These are phyloP conservation scores for Neonectria neomacrospora DNA, from an alignment of 2,329 filamentous ascomycete species.

Conservation along the genomic window DNA sequence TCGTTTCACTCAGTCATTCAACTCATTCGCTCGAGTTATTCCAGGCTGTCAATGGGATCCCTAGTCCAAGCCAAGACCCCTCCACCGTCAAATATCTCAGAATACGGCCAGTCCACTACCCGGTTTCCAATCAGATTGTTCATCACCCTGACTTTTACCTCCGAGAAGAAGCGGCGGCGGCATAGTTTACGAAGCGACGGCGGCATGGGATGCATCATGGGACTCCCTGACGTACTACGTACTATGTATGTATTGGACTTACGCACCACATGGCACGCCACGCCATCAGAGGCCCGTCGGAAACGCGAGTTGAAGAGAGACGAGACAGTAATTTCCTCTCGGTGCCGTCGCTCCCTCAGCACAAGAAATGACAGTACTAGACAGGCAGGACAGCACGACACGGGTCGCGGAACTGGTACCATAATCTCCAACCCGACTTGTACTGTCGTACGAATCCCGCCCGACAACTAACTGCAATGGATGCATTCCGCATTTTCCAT, in stretches of 20 bases:
- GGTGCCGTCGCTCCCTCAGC: slow-evolving; percentile 8
- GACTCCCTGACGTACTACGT: slow-evolving; percentile 28
- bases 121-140: slow-evolving; percentile 26
- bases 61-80: slow-evolving; percentile 9
- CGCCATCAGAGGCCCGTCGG: slow-evolving; percentile 27
- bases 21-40: neutral
- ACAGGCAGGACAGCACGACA: slow-evolving; percentile 2
- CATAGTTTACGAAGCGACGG: slow-evolving; percentile 42
- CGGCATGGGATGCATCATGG: slow-evolving; percentile 33
- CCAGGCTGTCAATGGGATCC: slow-evolving; percentile 12
- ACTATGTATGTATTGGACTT: slow-evolving; percentile 26
- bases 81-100: slow-evolving; percentile 1
- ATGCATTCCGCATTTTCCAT: slow-evolving; percentile 16
- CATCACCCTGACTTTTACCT: slow-evolving; percentile 26
- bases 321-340: slow-evolving; percentile 27
- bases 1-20: slow-evolving; percentile 8
- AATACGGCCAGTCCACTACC: slow-evolving; percentile 35
- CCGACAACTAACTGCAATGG: slow-evolving; percentile 16
- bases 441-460: slow-evolving; percentile 11
- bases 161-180: slow-evolving; percentile 40
- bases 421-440: slow-evolving; percentile 10
- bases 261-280: slow-evolving; percentile 36
- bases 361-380: slow-evolving; percentile 1
- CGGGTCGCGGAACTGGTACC: slow-evolving; percentile 7
- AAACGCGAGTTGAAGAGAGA: slow-evolving; percentile 21